A percentile compares a stretch with the other conserved stretches of the same genome.
These are phyloP conservation scores for Skeletonema tropicum DNA, from an alignment of 108 stramenopile genomes.

Conservation along the genomic window DNA sequence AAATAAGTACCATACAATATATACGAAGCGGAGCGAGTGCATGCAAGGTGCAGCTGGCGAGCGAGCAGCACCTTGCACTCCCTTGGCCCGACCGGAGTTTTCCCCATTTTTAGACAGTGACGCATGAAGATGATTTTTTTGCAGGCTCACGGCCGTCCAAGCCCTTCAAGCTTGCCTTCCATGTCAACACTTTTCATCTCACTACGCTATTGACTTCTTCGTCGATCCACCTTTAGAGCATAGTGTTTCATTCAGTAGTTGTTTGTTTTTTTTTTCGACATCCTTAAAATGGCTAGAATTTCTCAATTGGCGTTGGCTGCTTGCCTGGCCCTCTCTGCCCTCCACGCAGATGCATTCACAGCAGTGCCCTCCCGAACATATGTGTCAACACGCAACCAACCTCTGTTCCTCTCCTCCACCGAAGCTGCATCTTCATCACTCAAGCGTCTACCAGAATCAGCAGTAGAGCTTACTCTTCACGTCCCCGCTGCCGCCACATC, in stretches of 20 bases:
- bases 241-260: no score
- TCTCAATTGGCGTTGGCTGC: conserved; percentile 40
- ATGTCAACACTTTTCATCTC: not conserved
- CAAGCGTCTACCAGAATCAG: conserved; percentile 68
- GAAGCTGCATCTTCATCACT: conserved; percentile 45
- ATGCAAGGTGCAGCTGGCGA: no score
- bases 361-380: not conserved
- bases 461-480: conserved; percentile 71
- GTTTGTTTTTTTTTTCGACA: no score
- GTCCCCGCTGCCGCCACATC: conserved; percentile 73
- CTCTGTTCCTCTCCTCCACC: conserved; percentile 16
- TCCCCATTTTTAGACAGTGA: not conserved
- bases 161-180: not conserved
- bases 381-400: conserved; percentile 3
- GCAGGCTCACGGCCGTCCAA: not conserved
- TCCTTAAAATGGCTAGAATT: conserved; percentile 23
- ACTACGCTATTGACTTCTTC: not conserved
- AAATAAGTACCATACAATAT: no score
- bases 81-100: not conserved
- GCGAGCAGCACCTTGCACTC: no score
- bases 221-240: no score
- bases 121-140: not conserved
- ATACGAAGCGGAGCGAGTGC: no score
- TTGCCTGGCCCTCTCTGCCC: conserved; percentile 27
- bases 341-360: conserved; percentile 8